These are phyloP conservation scores for Lithohypha guttulata DNA, from an alignment of 2,329 filamentous ascomycete genomes.

Conservation along the genomic window DNA sequence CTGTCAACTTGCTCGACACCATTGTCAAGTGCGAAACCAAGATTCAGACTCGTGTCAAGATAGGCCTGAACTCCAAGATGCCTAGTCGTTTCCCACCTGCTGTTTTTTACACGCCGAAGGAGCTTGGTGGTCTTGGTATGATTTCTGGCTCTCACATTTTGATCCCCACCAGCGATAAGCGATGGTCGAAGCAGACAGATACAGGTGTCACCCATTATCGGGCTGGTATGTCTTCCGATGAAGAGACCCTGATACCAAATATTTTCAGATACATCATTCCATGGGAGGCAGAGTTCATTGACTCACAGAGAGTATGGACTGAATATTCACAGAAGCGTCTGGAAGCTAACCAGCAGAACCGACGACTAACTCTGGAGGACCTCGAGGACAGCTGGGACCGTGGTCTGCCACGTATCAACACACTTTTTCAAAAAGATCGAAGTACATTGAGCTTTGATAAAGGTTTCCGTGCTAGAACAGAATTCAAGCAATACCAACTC, in stretches of 20 bases:
- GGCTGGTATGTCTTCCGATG: conserved; percentile 94
- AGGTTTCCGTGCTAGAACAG: conserved; percentile 85
- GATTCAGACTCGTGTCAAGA: conserved; percentile 98
- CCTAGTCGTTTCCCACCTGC: conserved; percentile 95
- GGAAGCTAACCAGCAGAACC: conserved; percentile 95
- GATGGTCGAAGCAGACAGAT: conserved; percentile 97
- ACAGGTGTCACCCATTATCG: conserved; percentile 94
- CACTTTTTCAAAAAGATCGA: conserved; percentile 94
- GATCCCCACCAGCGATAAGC: conserved; percentile 93
- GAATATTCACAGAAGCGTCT: conserved; percentile 97
- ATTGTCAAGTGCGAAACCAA: conserved; percentile 99
- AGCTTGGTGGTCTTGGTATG: conserved; percentile 94
- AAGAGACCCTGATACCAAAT: conserved; percentile 95
- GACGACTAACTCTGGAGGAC: conserved; percentile 86
- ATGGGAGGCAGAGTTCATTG: conserved; percentile 98
- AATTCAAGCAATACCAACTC: conserved; percentile 96
- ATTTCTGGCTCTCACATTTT: conserved; percentile 97
- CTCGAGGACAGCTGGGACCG: conserved; percentile 98
- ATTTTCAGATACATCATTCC: conserved; percentile 99
- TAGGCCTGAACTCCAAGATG: conserved; percentile 98
- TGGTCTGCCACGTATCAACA: conserved; percentile 94
- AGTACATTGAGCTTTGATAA: conserved; percentile 98
- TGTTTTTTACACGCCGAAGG: conserved; percentile 97
- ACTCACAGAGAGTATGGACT: conserved; percentile 97
- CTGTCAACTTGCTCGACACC: conserved; percentile 83